Base-by-base conservation (phyloP, 352 stramenopile species). In the Phytophthora chlamydospora region DNA sequence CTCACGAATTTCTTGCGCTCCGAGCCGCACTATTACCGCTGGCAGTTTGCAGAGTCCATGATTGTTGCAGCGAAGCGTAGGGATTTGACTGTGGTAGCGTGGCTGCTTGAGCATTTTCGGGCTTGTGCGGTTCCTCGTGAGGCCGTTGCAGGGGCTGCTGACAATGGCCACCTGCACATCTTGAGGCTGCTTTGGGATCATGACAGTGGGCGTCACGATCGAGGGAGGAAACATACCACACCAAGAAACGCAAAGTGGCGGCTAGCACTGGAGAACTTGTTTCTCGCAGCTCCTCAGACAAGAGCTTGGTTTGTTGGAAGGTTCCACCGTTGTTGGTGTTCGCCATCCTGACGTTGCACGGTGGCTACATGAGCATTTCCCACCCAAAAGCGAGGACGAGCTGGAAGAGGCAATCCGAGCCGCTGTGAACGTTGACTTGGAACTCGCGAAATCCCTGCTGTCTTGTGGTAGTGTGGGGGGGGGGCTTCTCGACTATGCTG, bases 1-100 rank as follows among this genome's bases (percentile, higher is more conserved):
- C 13, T 56, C 6, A 27, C 19, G 13, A 44, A 56, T 8, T 56
- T 56, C 35, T 19, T 45, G 4, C 33, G 48, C 4, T 56, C 48
- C 21, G 48, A 56, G 34, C 8, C 2, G 27, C 17, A 29, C 19
- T 56, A 46, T 29, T 16, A 16, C 13, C 35, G 48, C 2, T 56
- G 29, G 14, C 48, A 56, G 48, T 45, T 56, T 35, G 6, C n/a
- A 3, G 35, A 56, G 35, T 14, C 35, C 13, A 12, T 45, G 14
- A 3, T 17, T 36, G 35, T 56, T 45, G 35, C 34, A 4, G 34
- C 48, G 2, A 5, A 24, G n/a, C 12, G 12, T 5, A 19, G 48
- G 12, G 35, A 56, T 14, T 19, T 55, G 48, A 9, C 6, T 9
- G 27, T 29, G 1, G 34, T 56, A 3, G 34, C 24, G 21, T 55